Base-by-base conservation (phyloP, 176 grass and related monocot species). In the Bothriochloa decipiens region DNA sequence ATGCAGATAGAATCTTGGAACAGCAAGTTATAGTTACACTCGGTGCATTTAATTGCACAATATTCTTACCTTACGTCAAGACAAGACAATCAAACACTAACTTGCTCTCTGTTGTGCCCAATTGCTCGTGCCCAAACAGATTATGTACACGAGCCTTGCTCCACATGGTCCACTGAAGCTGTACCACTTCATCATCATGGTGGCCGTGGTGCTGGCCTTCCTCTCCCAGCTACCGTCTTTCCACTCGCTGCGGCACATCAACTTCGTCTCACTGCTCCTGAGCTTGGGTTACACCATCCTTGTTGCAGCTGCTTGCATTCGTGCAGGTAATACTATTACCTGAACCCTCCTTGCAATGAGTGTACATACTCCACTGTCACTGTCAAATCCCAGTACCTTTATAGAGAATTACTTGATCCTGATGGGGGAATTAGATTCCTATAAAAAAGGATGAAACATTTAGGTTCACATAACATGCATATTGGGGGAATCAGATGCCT, bases 201-300 rank as follows among this genome's bases (percentile, higher is more conserved):
- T 93, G 42, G 86, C 93, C 9, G 86, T 93, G 55, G 89, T 85
- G 72, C 86, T 98, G 62, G 92, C 89, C 36, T 81, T 98, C 53
- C 93, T 98, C 26, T 95, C 96, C 20, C 96, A 98, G 78, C 43
- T 98, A 71, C 96, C 96, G 11, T 98, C 96, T 11, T 98, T 98
- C 76, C 93, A 98, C 75, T 98, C 96, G 4, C 77, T 98, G 32
- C 93, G 96, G 61, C 83, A 98, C 81, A 95, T 98, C 87, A 98
- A 98, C 85, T 88, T 98, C 23, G 89, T 55, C n/a, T 98, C 96
- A 0, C 83, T 98, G 26, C 26, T 98, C 40, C 85, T 98, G 58
- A 88, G 91, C 87, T 74, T 95, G 85, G 89, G 87, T 13, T 98
- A 98, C 87, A 92, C 89, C 35, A 78, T 86, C 61, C 93, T 98